Evolutionary conservation across 2,329 filamentous ascomycete species (phyloP).

Genomic region (Aureobasidium sp.): DNA sequence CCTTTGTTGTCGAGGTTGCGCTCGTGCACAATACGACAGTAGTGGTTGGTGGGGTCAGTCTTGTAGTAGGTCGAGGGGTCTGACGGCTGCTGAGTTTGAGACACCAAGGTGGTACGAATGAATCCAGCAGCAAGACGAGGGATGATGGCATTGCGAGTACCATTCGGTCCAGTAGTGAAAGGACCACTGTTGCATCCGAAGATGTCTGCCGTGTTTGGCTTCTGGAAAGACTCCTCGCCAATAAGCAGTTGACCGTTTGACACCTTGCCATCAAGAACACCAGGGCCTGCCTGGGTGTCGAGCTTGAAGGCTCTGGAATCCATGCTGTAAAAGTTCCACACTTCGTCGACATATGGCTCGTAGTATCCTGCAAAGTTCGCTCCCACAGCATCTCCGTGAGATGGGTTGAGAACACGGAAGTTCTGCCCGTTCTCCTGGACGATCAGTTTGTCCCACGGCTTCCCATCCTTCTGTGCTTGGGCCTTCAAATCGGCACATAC

Average conservation of each 20-base stretch:
- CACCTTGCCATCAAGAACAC: conserved; percentile 48
- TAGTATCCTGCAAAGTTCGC: conserved; percentile 49
- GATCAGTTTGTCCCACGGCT: conserved; percentile 58
- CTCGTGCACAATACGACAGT: conserved; percentile 50
- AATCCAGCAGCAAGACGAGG: conserved; percentile 72
- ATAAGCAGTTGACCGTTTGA: conserved; percentile 38
- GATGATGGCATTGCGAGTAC: conserved; percentile 54
- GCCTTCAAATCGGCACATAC: conserved; percentile 49
- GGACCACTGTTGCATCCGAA: conserved; percentile 61
- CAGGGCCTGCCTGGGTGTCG: conserved; percentile 58
- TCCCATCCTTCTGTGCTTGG: conserved; percentile 51
- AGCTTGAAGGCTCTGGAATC: conserved; percentile 36
- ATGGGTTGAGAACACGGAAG: conserved; percentile 40
- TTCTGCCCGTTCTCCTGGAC: conserved; percentile 34
- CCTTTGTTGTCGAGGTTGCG: conserved; percentile 47
- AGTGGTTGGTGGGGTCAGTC: conserved; percentile 45
- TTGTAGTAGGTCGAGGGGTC: conserved; percentile 29
- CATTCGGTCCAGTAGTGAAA: conserved; percentile 43
- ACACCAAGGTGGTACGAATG: conserved; percentile 64
- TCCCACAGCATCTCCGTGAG: conserved; percentile 41
- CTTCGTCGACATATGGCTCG: conserved; percentile 45
- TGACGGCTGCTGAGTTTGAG: conserved; percentile 34
- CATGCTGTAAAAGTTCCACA: conserved; percentile 43
- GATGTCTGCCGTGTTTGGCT: conserved; percentile 58
- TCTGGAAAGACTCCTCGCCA: conserved; percentile 44